phyloP scores from a whole-genome alignment of 2,329 filamentous ascomycete genomes.

The Thelonectria olida region DNA sequence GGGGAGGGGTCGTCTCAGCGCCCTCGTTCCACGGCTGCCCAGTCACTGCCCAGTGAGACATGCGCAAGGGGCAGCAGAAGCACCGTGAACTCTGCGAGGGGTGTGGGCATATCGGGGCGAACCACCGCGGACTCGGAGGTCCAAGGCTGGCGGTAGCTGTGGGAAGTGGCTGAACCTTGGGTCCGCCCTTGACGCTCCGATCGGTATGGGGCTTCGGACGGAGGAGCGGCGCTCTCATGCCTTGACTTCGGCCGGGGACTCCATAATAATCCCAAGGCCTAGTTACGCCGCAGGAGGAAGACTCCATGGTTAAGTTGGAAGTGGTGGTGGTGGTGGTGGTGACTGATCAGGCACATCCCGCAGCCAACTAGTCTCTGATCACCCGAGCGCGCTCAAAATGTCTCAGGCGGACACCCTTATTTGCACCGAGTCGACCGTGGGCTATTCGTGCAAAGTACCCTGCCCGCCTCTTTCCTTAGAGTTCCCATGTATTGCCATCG shows the following conservation, averaged over 20 bases:
- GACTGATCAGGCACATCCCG: constrained; percentile 10
- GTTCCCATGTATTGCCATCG: not conserved
- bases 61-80: not conserved
- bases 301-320: too few relatives aligned
- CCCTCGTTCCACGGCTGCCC: not conserved
- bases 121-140: constrained; percentile 31
- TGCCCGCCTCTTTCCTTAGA: not conserved
- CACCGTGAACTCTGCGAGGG: constrained; percentile 24
- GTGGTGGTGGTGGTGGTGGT: not conserved
- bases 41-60: constrained; percentile 23
- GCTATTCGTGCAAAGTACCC: constrained; percentile 1
- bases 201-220: constrained; percentile 41
- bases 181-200: constrained; percentile 39
- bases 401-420: constrained; percentile 30
- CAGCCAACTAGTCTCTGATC: constrained; percentile 29
- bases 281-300: constrained; percentile 32
- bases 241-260: constrained; percentile 34
- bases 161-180: constrained; percentile 41
- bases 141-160: constrained; percentile 27
- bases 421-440: constrained; percentile 21
- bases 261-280: constrained; percentile 31
- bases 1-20: constrained; percentile 27
- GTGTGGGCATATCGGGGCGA: constrained; percentile 23
- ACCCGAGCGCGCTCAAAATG: constrained; percentile 33
- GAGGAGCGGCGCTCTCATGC: constrained; percentile 39